Percentiles rank a stretch among this genome's conserved stretches.
Evolutionary conservation across 2,329 filamentous ascomycete genomes (phyloP).

Genomic region (Pseudocercospora cruenta): DNA sequence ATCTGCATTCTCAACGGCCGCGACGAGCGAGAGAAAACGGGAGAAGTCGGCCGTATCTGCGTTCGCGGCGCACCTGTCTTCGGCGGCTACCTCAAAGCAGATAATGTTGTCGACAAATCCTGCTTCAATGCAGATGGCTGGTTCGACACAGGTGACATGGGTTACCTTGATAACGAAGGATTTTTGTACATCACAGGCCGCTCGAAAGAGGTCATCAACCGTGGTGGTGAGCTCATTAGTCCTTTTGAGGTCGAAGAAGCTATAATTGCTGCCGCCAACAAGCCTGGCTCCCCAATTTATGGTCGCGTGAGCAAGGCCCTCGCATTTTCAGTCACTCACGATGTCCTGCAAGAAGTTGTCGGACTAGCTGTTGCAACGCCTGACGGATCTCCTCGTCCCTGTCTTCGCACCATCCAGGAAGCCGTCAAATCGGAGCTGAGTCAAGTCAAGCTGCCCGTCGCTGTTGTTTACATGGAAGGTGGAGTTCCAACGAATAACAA

Average conservation of each 20-base stretch:
- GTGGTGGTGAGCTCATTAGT: slow-evolving; percentile 62
- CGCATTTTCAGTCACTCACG: slow-evolving; percentile 58
- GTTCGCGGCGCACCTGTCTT: slow-evolving; percentile 58
- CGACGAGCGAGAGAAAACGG: slow-evolving; percentile 36
- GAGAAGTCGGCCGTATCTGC: slow-evolving; percentile 52
- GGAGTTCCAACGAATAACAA: slow-evolving; percentile 61
- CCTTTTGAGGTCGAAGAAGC: slow-evolving; percentile 64
- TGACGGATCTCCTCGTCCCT: slow-evolving; percentile 47
- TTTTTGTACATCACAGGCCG: slow-evolving; percentile 60
- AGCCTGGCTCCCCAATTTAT: slow-evolving; percentile 48
- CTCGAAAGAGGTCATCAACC: slow-evolving; percentile 62
- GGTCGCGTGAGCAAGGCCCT: slow-evolving; percentile 54
- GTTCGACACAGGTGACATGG: slow-evolving; percentile 61
- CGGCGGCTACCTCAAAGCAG: slow-evolving; percentile 52
- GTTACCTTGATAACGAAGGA: slow-evolving; percentile 55
- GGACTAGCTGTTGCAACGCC: slow-evolving; percentile 58
- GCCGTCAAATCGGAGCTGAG: slow-evolving; percentile 54
- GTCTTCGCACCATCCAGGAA: slow-evolving; percentile 54
- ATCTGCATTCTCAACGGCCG: slow-evolving; percentile 54
- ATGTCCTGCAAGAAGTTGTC: slow-evolving; percentile 61
- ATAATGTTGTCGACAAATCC: slow-evolving; percentile 50
- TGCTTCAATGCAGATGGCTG: slow-evolving; percentile 55
- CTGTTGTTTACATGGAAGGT: slow-evolving; percentile 60
- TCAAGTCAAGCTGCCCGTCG: slow-evolving; percentile 57
- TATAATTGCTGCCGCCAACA: slow-evolving; percentile 52